phyloP scores from a whole-genome alignment of 768 basidiomycete species.

The Kwoniella sp. region DNA sequence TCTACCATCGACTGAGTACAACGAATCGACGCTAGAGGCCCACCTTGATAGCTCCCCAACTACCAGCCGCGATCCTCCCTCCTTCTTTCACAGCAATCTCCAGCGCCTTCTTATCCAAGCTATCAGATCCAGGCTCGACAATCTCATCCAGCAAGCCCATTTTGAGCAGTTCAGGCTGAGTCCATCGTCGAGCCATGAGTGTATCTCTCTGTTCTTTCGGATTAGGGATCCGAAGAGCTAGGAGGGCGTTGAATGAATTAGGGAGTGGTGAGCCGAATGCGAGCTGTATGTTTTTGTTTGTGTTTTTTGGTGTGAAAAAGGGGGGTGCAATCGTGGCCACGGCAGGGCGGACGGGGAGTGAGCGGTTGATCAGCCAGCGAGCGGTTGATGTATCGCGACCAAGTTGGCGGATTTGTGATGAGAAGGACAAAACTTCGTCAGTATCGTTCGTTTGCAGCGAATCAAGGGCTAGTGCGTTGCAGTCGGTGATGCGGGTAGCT shows the following conservation, averaged over 20 bases:
- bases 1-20: not conserved
- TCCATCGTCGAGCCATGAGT: conserved; percentile 75
- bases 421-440: too few relatives aligned
- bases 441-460: too few relatives aligned
- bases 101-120: conserved; percentile 35
- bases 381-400: too few relatives aligned
- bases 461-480: too few relatives aligned
- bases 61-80: conserved; percentile 36
- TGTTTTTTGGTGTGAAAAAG: too few relatives aligned
- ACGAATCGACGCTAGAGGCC: too few relatives aligned
- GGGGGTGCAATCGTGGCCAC: not conserved
- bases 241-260: conserved; percentile 66
- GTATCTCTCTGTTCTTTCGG: conserved; percentile 68
- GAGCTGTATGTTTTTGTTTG: too few relatives aligned
- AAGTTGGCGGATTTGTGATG: too few relatives aligned
- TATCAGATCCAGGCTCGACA: conserved; percentile 59
- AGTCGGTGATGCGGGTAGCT: too few relatives aligned
- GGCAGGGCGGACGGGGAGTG: too few relatives aligned
- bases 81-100: conserved; percentile 45
- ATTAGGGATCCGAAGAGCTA: conserved; percentile 68
- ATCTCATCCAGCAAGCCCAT: conserved; percentile 72
- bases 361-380: too few relatives aligned
- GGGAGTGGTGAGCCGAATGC: conserved; percentile 84
- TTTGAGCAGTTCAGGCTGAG: conserved; percentile 68
- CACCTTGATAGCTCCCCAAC: conserved; percentile 54